Evolutionary conservation across 192 early-diverging fungal species (phyloP), one percentile per base, ranked within the genome.

Genomic region (Cetraspora pellucida): DNA sequence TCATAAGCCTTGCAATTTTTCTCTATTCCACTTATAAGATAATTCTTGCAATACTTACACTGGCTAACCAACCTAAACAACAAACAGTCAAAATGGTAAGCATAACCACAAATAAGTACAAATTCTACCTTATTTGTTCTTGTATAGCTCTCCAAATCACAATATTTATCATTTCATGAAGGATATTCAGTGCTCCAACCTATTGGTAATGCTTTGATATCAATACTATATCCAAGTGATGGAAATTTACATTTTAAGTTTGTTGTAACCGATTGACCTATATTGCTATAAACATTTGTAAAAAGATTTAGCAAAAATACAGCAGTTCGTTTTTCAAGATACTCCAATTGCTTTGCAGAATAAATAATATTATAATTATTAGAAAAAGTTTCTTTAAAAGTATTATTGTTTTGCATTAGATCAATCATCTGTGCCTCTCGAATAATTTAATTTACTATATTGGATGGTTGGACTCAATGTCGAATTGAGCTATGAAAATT

Each of bases 371-470:
- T 37, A 37, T 37, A 37, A 37, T 37, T 37, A 37, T 37, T 37
- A 37, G 31, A 37, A 37, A 37, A 37, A 37, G 1, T 37, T 3
- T 37, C 5, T 37, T 8, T 16, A 28, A 64, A 64, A 14, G 23
- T 4, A 64, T 64, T 64, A 28, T 28, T 64, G 10, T 37, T 37
- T 27, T 25, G 23, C 61, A 64, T 64, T 6, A 6, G 61, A 64
- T 64, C 61, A 64, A 28, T 64, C 27, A 64, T 64, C 25, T 28
- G 61, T 0, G 23, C 61, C 10, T 27, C 27, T 11, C 2, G 61
- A 64, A 64, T 64, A 27, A 64, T 64, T 64, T 64, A 23, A 23
- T 64, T 16, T 8, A 11, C 61, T 27, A 23, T 64, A 25, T 64
- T 64, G n/a, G 61, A 64, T 63, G 11, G 11, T 14, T 63, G 60